Base-by-base conservation (phyloP, 345 rosid genomes). In the Citrus sp. region DNA sequence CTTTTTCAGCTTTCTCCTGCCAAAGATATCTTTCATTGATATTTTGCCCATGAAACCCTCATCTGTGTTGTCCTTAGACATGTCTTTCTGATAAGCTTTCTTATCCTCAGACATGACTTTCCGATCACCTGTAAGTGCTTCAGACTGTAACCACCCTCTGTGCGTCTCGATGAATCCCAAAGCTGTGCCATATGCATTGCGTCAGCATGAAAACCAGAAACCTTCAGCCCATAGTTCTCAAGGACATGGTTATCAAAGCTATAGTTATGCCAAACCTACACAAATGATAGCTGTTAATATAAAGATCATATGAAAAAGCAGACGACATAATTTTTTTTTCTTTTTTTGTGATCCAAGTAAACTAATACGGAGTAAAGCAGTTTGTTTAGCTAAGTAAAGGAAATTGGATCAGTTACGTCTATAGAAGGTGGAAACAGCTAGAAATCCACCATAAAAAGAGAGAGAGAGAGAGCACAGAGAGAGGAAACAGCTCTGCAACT, bases 201-300 rank as follows among this genome's bases (percentile, higher is more conserved):
- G 80, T 96, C 99, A 8, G 99, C 99, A 82, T 92, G 91, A 86
- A 96, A 96, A 51, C 99, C 99, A 85, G 88, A 83, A 77, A 96
- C 81, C 82, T 88, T 81, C 75, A 96, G 69, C 55, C 92, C 95
- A 77, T 93, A 92, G 58, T 96, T 96, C 85, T 90, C 87, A 66
- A 96, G 81, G 56, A 94, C 87, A 80, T 96, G 99, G 75, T 83
- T 89, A 82, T 96, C 99, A 61, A 96, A 96, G 88, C 98, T 94
- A 80, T 96, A 96, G 82, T 96, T 96, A 86, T 96, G 99, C 97
- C 99, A 96, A 25, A 96, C 99, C 99, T 96, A 73, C 77, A 78
- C 77, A 73, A 63, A 38, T 61, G 46, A 63, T 37, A 82, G 51
- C 56, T 51, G 56, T 76, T 37, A 82, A 62, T 10, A 73, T 54